Base-by-base conservation (phyloP, 2,329 filamentous ascomycete genomes). In the Cytospora mali region DNA sequence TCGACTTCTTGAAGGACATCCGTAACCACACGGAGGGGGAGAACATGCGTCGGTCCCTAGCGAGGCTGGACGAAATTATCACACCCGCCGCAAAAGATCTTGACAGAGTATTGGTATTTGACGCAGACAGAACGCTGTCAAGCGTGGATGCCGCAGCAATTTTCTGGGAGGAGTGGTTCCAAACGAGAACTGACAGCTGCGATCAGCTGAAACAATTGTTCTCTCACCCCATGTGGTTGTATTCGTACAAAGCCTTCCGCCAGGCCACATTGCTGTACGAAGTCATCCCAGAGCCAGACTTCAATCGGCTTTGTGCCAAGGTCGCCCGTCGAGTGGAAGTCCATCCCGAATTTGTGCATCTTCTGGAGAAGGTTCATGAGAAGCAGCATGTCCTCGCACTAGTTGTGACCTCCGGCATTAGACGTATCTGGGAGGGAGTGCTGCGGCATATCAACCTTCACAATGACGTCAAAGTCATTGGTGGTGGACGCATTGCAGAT, bases 41-140 rank as follows among this genome's bases (percentile, higher is more conserved):
- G 48, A 85, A 85, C 64, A 31, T 75, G 2, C 54, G 53, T 1
- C 25, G 62, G 2, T 76, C 74, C 2, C 62, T 72, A 23, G 59
- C 39, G 0, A 66, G 42, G 14, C 62, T 84, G 1, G 76, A 80
- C 25, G 46, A 70, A 1, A 64, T 73, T 9, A 21, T 82, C 10
- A 35, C 58, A 6, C 16, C 35, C 10, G 42, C n/a, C 14, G 55
- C 50, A 13, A 63, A 58, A 7, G 48, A 66, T 2, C 55, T 78
- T 10, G 67, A 82, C 51, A 84, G 76, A 0, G 71, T 84, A 52
- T 56, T 89, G 18, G 79, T 88, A 0, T 53, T 89, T 2, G 86
- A 89, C 64, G 86, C 73, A 0, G 85, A 89, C 69, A 81, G 73
- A 65, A 89, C 85, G 0, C 70, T 90, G 58, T 71, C 78, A 6